Conservation (phyloP, 345 rosid species). For the Ricinus communis region DNA sequence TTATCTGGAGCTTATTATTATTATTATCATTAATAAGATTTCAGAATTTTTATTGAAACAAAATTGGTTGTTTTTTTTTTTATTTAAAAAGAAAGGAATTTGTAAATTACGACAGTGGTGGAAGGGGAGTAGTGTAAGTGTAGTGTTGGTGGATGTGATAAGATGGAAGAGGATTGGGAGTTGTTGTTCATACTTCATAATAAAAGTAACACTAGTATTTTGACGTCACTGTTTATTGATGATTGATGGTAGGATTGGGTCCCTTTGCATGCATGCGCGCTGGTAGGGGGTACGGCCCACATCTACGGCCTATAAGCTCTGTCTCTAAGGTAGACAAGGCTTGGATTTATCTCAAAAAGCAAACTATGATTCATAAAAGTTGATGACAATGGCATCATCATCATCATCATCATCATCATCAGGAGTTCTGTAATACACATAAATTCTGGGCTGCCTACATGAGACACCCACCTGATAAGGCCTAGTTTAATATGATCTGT, state of each 20-base stretch:
- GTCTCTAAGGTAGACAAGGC: constrained; percentile 18
- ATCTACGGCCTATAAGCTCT: constrained; percentile 8
- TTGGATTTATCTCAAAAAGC: constrained; percentile 8
- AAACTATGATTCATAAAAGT: constrained; percentile 1
- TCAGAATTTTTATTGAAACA: not conserved
- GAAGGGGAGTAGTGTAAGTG: not conserved
- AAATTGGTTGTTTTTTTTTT: no score
- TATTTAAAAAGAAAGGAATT: no score
- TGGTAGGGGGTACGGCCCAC: not conserved
- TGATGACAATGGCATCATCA: constrained; percentile 7
- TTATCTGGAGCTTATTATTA: no score
- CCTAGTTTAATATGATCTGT: no score
- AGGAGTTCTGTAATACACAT: not conserved
- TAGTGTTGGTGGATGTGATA: constrained; percentile 21
- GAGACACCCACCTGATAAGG: not conserved
- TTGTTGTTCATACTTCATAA: not conserved
- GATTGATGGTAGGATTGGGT: constrained; percentile 25
- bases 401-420: not conserved
- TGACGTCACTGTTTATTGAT: constrained; percentile 25
- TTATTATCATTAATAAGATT: no score
- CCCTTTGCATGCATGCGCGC: constrained; percentile 22
- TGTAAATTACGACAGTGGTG: no score
- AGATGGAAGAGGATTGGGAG: constrained; percentile 13
- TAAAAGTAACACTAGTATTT: not conserved
- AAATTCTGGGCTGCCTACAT: not conserved